A percentile compares a stretch with the other conserved stretches of the same genome.
These are phyloP conservation scores for Aspergillus floridensis DNA, from an alignment of 2,329 filamentous ascomycete genomes.

Conservation along the genomic window DNA sequence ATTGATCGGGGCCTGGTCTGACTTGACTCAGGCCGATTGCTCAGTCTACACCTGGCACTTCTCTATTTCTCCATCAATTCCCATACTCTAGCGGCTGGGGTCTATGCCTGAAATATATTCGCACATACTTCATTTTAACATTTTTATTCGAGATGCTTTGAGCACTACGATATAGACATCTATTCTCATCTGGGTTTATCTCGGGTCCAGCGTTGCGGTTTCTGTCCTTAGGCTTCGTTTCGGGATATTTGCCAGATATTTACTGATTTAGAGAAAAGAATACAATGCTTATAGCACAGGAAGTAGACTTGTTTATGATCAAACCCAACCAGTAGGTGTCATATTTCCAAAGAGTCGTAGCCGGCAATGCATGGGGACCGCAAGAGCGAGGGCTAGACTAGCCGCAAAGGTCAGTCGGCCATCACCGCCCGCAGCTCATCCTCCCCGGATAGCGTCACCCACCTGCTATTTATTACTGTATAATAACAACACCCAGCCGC, in stretches of 20 bases:
- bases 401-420: not conserved
- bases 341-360: too few relatives aligned
- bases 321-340: too few relatives aligned
- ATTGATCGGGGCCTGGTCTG: not conserved
- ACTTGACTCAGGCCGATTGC: not conserved
- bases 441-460: not conserved
- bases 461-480: not conserved
- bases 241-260: not conserved
- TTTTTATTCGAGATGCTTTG: not conserved
- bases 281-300: not conserved
- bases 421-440: not conserved
- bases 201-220: not conserved
- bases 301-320: not conserved
- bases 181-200: not conserved
- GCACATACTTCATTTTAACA: not conserved
- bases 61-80: not conserved
- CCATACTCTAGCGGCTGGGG: not conserved
- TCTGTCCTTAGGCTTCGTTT: not conserved
- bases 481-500: constrained; percentile 1
- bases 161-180: not conserved
- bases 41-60: not conserved
- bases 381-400: not conserved
- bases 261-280: not conserved
- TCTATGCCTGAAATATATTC: not conserved
- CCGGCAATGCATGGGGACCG: too few relatives aligned